These are phyloP conservation scores for Chamaenerion angustifolium DNA, from an alignment of 345 rosid species.

Conservation along the genomic window DNA sequence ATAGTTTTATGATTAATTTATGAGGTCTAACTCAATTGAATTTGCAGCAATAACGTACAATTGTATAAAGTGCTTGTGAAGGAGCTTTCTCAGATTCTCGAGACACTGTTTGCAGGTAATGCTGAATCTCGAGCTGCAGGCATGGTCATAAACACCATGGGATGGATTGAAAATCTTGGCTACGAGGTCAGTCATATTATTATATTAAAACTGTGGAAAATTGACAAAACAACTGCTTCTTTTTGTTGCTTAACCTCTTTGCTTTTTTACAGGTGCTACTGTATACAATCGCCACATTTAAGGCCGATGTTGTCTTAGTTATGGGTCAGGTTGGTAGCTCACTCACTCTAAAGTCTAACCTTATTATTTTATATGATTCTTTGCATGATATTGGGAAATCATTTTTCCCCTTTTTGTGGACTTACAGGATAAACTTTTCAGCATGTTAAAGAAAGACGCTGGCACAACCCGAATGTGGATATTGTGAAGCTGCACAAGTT, in stretches of 20 bases:
- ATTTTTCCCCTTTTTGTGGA: background rate
- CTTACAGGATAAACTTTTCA: constrained; percentile 79
- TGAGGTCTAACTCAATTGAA: background rate
- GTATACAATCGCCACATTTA: constrained; percentile 68
- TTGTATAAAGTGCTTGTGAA: constrained; percentile 60
- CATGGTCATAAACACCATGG: constrained; percentile 92
- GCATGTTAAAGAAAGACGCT: constrained; percentile 67
- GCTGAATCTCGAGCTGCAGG: constrained; percentile 76
- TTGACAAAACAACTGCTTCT: background rate
- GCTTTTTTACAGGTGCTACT: constrained; percentile 53
- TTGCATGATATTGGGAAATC: too few relatives aligned
- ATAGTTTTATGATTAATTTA: background rate
- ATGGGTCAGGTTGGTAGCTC: constrained; percentile 53
- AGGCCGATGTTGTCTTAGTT: constrained; percentile 75
- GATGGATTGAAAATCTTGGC: constrained; percentile 90
- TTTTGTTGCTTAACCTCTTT: background rate
- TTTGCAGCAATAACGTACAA: constrained; percentile 58
- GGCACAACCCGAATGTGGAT: constrained; percentile 52
- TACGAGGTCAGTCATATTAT: constrained; percentile 39
- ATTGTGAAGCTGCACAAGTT: constrained; percentile 88
- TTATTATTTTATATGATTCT: background rate
- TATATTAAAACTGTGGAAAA: background rate
- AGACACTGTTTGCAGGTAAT: constrained; percentile 58
- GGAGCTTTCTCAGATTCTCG: constrained; percentile 74
- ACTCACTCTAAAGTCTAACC: background rate